Percentiles rank a stretch among this genome's conserved stretches.
Evolutionary conservation across 2,329 filamentous ascomycete species (phyloP).

Genomic region (Aureobasidium uvarum): DNA sequence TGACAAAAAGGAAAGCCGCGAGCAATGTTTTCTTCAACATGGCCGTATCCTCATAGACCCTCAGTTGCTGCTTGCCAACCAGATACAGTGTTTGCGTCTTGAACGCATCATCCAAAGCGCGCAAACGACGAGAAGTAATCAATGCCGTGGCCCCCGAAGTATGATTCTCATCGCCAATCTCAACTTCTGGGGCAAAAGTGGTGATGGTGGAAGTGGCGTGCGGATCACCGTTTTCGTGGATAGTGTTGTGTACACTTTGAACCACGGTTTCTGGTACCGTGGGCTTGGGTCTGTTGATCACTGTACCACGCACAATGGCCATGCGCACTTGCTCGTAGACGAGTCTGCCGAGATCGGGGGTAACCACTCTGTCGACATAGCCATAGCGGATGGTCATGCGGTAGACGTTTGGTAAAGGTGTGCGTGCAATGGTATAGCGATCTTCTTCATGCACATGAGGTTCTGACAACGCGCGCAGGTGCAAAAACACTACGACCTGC

Average conservation of each 20-base stretch:
- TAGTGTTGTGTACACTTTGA: neutral
- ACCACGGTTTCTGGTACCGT: neutral
- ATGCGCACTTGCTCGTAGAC: conserved; percentile 32
- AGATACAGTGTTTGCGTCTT: conserved; percentile 31
- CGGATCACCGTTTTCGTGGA: neutral
- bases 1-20: conserved; percentile 60
- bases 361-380: conserved; percentile 33
- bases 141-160: neutral
- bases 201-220: neutral
- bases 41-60: conserved; percentile 35
- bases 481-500: conserved; percentile 33
- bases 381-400: conserved; percentile 33
- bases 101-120: conserved; percentile 30
- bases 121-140: conserved; percentile 23
- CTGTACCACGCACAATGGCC: conserved; percentile 28
- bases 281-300: neutral
- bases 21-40: conserved; percentile 51
- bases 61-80: conserved; percentile 34
- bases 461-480: conserved; percentile 31
- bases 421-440: conserved; percentile 30
- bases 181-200: neutral
- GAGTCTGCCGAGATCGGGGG: conserved; percentile 31
- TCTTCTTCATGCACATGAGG: conserved; percentile 32
- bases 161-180: neutral
- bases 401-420: conserved; percentile 31